Evolutionary conservation across 1,284 basidiomycete species (phyloP), one percentile per base, ranked within the genome.

Genomic region (Paramarasmius palmivorus): DNA sequence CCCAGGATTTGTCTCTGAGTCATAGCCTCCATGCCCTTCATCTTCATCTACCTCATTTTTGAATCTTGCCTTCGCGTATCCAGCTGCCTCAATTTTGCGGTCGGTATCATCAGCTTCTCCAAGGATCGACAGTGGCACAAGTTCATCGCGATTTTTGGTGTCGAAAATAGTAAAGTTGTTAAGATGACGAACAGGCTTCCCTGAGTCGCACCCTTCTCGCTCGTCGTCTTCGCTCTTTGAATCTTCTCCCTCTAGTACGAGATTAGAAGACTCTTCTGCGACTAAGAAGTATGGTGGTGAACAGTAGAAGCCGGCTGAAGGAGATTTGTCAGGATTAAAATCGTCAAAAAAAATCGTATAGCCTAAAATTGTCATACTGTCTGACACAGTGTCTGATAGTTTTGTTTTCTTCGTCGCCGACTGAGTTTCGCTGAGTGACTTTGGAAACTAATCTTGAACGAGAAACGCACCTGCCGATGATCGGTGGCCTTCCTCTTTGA

Each of bases 1-100:
- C 49, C n/a, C 67, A 68, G 45, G 9, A 52, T 53, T 9, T 74
- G 74, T 6, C 8, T 79, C 78, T 34, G 75, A 71, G 1, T 68
- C 79, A 37, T 65, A 74, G 50, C 72, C 75, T 53, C 78, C 78
- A 19, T 77, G 75, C 20, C 70, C 61, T 19, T 68, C 65, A 40
- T 67, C 69, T 5, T 62, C 59, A 0, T 75, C 63, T 5, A 59
- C 47, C 6, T 46, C 23, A 6, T 26, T 14, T 32, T 29, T 26
- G 7, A 19, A 32, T n/a, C 14, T 17, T 15, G 40, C 34, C 12
- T 29, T 38, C 15, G 71, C 70, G 9, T 63, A 54, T 6, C 79
- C 78, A 0, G 70, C 70, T 2, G 69, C 77, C 41, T 69, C 63
- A 32, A 73, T 61, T 4, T 52, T 50, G 20, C 59, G 59, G 6